Evolutionary conservation across 371 early-diverging fungal genomes (phyloP), one percentile per base, ranked within the genome.

Genomic region (Syncephalastrum racemosum): DNA sequence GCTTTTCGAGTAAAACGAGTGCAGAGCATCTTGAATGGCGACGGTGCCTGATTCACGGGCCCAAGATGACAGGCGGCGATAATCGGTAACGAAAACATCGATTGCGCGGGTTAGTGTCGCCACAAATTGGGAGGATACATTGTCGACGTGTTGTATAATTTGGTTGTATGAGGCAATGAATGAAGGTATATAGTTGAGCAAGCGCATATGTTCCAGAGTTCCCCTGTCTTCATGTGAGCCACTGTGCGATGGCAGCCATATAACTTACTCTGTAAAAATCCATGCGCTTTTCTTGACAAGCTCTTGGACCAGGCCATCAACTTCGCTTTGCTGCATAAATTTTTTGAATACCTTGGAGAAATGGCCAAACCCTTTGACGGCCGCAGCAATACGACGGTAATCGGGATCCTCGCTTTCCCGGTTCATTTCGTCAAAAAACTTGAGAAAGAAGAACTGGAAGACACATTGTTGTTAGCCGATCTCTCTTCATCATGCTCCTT

Each of bases 351-450:
- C 81, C n/a, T 73, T 73, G 0, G 89, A 80, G 56, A 92, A 85
- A 53, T 85, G 81, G 1, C 92, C 92, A 36, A 87, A 78, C 10
- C 88, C 86, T 48, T 86, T 76, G 42, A 92, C 82, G 4, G 88
- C 84, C 3, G 85, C 70, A 2, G 91, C 86, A 1, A 75, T 46
- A 16, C 58, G 53, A 15, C 56, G 62, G 31, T 87, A 63, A 19
- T 83, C 79, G 6, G 36, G 3, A 10, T 31, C 12, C 5, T 31
- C 36, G 36, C 36, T 31, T 31, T 31, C 36, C 2, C 10, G 36
- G 36, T 31, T 31, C 19, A 79, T 74, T 14, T 74, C 56, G n/a
- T 68, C 59, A 12, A 70, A 63, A 53, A 84, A 83, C 19, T 72
- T 64, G 6, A 62, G 53, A 42, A 84, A 70, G 50, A 86, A 85